Evolutionary conservation across 228 moss, liverwort and hornwort species (phyloP), one percentile per base, ranked within the genome.

Genomic region (Sphagnum magellanicum): DNA sequence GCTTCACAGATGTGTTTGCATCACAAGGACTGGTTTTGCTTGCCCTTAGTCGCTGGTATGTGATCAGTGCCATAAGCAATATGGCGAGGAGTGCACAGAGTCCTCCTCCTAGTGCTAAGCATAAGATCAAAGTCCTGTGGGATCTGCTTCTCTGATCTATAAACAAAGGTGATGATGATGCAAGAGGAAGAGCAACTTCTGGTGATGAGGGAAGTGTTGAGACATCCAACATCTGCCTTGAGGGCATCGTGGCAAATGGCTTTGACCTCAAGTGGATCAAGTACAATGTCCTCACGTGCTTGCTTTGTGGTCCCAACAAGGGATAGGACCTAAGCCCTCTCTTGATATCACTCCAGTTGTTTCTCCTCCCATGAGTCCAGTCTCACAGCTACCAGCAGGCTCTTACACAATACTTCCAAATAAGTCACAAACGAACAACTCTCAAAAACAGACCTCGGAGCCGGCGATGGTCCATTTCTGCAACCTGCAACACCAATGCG

Each of bases 91-190:
- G 68, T 32, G 79, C 76, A 49, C 81, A 90, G 59, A 85, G 76
- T 70, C 76, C 91, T 50, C 81, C 91, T 70, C 93, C 97, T 16
- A 93, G 72, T 32, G 84, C 90, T 50, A 93, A 76, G 52, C 93
- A 91, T 16, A 93, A 61, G 49, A 87, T 75, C 74, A 93, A 77
- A 15, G 88, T 70, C 49, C 71, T 67, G 71, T 80, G 67, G 7
- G 77, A 74, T 63, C 51, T 64, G 57, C 72, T 55, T 51, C 8
- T 66, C 52, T 16, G 16, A 10, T 6, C 52, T 58, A 64, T 65
- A 32, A 32, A 32, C 32, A 32, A 32, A 32, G 32, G 32, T 72
- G 79, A 53, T 8, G 52, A 16, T 8, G 68, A 65, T 46, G 72
- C 53, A 6, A 68, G 14, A 46, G 76, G 67, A 70, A 60, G 67